Base-by-base conservation (phyloP, 768 basidiomycete species). In the Agaricus subrufescens region DNA sequence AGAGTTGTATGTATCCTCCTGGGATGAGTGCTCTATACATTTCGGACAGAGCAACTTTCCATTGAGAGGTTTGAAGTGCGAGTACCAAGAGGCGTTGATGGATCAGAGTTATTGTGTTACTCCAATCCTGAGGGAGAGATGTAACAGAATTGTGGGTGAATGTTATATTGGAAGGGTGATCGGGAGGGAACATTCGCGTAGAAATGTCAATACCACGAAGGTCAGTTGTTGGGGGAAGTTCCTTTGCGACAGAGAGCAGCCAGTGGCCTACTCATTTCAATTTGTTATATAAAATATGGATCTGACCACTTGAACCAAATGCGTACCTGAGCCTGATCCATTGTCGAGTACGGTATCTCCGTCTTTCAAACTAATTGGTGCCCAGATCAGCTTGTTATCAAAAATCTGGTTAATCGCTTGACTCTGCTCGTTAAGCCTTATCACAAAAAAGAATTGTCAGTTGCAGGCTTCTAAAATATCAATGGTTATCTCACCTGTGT, bases 151-250 rank as follows among this genome's bases (percentile, higher is more conserved):
- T 26, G 5, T 29, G 39, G 4, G 45, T 34, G 27, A 59, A 59
- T 9, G 54, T 52, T 12, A 52, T 30, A 30, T 59, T 59, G 15
- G 46, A 27, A 3, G 50, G 54, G 9, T 7, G 46, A 43, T 43
- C 48, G 31, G 8, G 54, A 46, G 37, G 25, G 50, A 66, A 66
- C 37, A 62, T 60, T 25, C 64, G 59, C 2, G 60, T 49, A 26
- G 60, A 50, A 47, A 63, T 61, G 57, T 66, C 65, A 37, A 62
- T 54, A 30, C 63, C 63, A 25, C 56, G 54, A 31, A 64, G 54
- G 12, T 56, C 26, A 3, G 62, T 52, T n/a, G 51, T 52, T 29
- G 31, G 39, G 3, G 56, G 48, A 34, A 60, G 14, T 25, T 57
- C 45, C 43, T 58, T 52, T 40, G 46, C 61, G 11, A 61, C 38